These are phyloP conservation scores for Rhododendron ovatum DNA, from an alignment of 148 eudicot genomes.

Conservation along the genomic window DNA sequence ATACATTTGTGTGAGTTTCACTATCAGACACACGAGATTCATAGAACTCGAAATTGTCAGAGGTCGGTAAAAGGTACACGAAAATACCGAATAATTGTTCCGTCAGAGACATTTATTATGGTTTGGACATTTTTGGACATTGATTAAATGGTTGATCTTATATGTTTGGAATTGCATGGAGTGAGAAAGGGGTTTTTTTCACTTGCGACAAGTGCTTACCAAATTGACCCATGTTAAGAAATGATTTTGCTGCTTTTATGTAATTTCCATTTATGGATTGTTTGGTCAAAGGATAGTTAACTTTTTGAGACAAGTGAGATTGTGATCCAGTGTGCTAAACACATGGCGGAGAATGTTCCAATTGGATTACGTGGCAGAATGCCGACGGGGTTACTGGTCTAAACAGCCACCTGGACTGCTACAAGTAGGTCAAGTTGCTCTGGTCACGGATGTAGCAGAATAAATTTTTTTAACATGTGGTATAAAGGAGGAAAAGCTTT, in stretches of 20 bases:
- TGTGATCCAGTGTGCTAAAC: not conserved
- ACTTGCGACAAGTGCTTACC: slow-evolving; percentile 3
- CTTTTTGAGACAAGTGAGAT: not conserved
- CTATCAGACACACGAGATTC: not conserved
- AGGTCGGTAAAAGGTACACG: not conserved
- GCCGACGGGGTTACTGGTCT: not conserved
- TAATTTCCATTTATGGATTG: not conserved
- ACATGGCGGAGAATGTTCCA: not conserved
- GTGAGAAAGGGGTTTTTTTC: not conserved
- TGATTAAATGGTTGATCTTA: slow-evolving; percentile 18
- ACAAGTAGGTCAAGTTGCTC: no score
- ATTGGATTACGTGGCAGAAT: not conserved
- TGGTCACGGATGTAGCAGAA: not conserved
- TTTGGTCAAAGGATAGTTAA: not conserved
- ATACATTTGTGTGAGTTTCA: not conserved
- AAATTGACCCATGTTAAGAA: not conserved
- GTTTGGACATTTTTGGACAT: slow-evolving; percentile 10
- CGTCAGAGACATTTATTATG: slow-evolving; percentile 4
- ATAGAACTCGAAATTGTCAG: not conserved
- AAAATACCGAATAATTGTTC: not conserved
- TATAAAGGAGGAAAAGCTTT: not conserved
- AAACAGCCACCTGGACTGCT: not conserved
- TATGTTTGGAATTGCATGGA: slow-evolving; percentile 14
- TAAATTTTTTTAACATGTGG: not conserved
- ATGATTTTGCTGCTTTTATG: not conserved